Evolutionary conservation across 164 flowering plant species (phyloP), one percentile per base, ranked within the genome.

Genomic region (Sedum album): DNA sequence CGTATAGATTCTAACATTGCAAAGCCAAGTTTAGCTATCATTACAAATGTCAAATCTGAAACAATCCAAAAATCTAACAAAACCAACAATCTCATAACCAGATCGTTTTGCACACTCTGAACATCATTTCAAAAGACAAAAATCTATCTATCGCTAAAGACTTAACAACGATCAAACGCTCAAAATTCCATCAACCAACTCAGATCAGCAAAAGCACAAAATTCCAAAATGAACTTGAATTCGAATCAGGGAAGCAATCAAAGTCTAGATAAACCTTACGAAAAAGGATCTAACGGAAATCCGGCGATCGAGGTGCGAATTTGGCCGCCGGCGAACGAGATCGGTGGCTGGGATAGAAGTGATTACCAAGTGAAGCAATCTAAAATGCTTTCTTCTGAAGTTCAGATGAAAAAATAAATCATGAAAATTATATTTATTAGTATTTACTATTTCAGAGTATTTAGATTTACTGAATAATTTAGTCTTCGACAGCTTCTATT

Each of bases 291-390:
- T 55, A 18, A 25, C 18, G 5, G 31, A 55, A 55, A 26, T 5
- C 0, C 31, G 9, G 31, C 61, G 28, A 55, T 57, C 62, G 60
- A 2, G 35, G 33, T 57, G 60, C 5, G 28, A 51, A 17, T n/a
- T 9, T 55, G 10, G 17, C 21, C 53, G 25, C 26, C 57, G 57
- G 57, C 51, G 60, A 25, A 5, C 25, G 15, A 53, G 60, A 53
- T 53, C 60, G 60, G 30, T 53, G 60, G 60, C 30, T 53, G 28
- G 62, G 13, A 20, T 14, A 57, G 62, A 28, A 28, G 31, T 57
- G 62, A 57, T 57, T 57, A 18, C 62, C 18, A 28, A 28, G 33
- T 28, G 62, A 57, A 57, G 62, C 62, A 57, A 57, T 57, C 20
- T 57, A 11, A n/a, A 57, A 23, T 26, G 62, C 33, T 57, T 57